Base-by-base conservation (phyloP, 2,329 filamentous ascomycete genomes). In the Laburnicola sp. region DNA sequence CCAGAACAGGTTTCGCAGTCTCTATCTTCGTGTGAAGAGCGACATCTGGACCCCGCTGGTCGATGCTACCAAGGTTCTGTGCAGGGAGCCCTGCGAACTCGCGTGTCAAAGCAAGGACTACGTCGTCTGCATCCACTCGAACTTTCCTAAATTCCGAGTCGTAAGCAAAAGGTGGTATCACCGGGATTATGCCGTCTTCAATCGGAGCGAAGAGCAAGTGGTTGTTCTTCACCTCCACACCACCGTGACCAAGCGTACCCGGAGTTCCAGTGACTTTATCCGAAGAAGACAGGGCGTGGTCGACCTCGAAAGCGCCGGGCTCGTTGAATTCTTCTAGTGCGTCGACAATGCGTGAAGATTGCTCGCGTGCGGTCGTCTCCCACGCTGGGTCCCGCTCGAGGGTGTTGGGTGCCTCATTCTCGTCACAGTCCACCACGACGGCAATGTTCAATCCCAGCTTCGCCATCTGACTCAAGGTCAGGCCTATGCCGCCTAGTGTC, bases 391-490 rank as follows among this genome's bases (percentile, higher is more conserved):
- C 62, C 53, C 58, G 58, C 52, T 65, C 67, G 41, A 60, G 59
- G 54, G 25, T 71, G 68, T 51, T 64, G 50, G 50, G 69, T 23
- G 49, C 68, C 38, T 52, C 57, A 16, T 76, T 75, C 25, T 78
- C 75, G 26, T 78, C 74, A 45, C 86, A 88, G 62, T 97, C 93
- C 6, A 97, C 77, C 1, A 97, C 87, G 0, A 99, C 83, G 21
- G 92, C 84, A 53, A 91, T 91, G 43, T 85, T 80, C 59, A 99
- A 81, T 2, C 94, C 93, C 10, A 99, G 81, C 45, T 87, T 85
- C 34, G 86, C 84, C 43, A 99, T 83, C 70, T 96, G 93, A 27
- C 86, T 86, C 35, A 99, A 75, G 0, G 94, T 97, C 68, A 87
- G 85, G 4, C 87, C 90, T 51, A 97, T 84, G 1, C 91, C 92